Evolutionary conservation across 1,284 basidiomycete species (phyloP), one percentile per base, ranked within the genome.

Genomic region (Ceratobasidium papillatum): DNA sequence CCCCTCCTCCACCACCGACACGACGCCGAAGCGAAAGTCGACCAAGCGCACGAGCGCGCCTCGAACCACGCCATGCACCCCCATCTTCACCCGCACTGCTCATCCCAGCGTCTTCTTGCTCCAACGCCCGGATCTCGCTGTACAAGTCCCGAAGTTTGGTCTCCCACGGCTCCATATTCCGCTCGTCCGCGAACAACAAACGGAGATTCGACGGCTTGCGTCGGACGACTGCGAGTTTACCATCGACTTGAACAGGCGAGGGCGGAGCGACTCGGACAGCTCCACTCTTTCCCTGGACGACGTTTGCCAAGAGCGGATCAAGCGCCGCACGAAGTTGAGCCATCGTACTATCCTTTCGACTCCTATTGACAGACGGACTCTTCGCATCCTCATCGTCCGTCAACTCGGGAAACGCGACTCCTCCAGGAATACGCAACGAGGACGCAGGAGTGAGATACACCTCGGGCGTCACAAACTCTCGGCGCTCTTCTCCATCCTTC

Each of bases 101-200:
- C 66, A 69, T 69, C 49, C 64, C 66, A 8, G 52, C n/a, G 22
- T 69, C 66, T 1, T 69, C 66, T 27, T 58, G 52, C 34, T 52
- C 30, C 30, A 58, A 7, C 51, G 52, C 52, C 36, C 27, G 27
- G 27, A 69, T 69, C 38, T 58, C 52, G 66, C 36, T 58, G 41
- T 69, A 69, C 66, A 69, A 69, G 41, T 69, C 66, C 12, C 66
- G 66, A 3, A 69, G 19, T 52, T 69, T 56, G 38, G 52, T 47
- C 66, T 69, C 66, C 66, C 66, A 69, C n/a, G 66, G 66, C 32
- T 69, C 66, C 49, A 69, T 52, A 9, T 52, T 52, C 54, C 38
- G 36, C 22, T 58, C 66, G 34, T 69, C 52, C 4, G 51, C 38
- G 12, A 69, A 58, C 38, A 69, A 8, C 52, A 69, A 38, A 9